Base-by-base conservation (phyloP, 345 rosid genomes). In the Schrenkiella parvula region DNA sequence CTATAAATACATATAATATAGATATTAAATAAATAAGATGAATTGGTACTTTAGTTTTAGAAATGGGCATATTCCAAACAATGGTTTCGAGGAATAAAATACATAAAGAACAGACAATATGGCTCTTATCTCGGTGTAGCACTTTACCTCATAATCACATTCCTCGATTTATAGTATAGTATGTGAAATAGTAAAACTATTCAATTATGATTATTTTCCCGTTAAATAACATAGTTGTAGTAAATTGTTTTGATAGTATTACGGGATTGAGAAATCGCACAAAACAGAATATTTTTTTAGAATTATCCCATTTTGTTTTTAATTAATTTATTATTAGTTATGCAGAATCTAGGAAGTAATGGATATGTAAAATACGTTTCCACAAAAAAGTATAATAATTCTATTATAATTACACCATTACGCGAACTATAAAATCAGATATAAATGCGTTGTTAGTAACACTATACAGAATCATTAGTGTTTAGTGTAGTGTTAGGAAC, bases 91-190 rank as follows among this genome's bases (percentile, higher is more conserved):
- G 38, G 23, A 69, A 29, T 65, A 42, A 46, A 68, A 79, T 69
- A 63, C 71, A 64, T 1, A 56, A 37, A 68, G 70, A 72, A 54
- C 18, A 38, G 69, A 76, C 68, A 61, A 64, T 44, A 38, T 38
- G 15, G 43, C 43, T 71, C 64, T 52, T 15, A 43, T 78, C 76
- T 79, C 68, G 76, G 52, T 68, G 66, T 69, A 14, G 25, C 28
- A 46, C 73, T 69, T 69, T 44, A 54, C 19, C 72, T 53, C 41
- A 18, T 39, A 52, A 19, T 12, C 39, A 53, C 52, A 53, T 54
- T 26, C 4, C 42, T 55, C 25, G 11, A 39, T 42, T 55, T 29
- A n/a, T 18, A 15, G 17, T 31, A 21, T 11, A 31, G 8, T 51
- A 8, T 37, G 12, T 48, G 32, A 46, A 64, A 42, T 32, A 32